A percentile compares a stretch with the other conserved stretches of the same genome.
Conservation (phyloP, 306 rosid genomes). For the Rosa chinensis region DNA sequence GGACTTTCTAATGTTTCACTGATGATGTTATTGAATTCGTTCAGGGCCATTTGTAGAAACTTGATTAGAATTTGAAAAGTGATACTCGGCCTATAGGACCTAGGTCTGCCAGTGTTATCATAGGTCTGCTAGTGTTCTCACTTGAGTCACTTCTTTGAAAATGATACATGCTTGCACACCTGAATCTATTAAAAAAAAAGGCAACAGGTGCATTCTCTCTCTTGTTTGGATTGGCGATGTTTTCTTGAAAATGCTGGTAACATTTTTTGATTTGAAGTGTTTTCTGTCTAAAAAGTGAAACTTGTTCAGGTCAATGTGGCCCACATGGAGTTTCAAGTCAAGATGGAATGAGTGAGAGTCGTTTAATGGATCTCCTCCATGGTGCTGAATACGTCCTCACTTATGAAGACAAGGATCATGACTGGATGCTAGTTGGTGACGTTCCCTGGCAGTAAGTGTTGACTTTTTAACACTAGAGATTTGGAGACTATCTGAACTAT, state of each 20-base stretch:
- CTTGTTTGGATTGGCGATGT: background rate
- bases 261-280: background rate
- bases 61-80: background rate
- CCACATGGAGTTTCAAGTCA: slow-evolving; percentile 56
- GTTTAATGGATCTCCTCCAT: slow-evolving; percentile 81
- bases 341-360: slow-evolving; percentile 70
- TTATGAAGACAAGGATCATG: slow-evolving; percentile 93
- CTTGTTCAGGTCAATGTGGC: slow-evolving; percentile 76
- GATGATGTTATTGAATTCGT: background rate
- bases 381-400: slow-evolving; percentile 97
- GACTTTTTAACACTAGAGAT: slow-evolving; percentile 1
- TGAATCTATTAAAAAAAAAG: background rate
- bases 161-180: slow-evolving; percentile 4
- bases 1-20: background rate
- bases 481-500: background rate
- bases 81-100: background rate
- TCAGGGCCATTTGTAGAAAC: background rate
- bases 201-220: background rate
- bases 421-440: slow-evolving; percentile 99
- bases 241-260: background rate
- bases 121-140: background rate
- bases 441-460: slow-evolving; percentile 93
- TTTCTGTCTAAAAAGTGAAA: background rate
- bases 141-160: background rate
- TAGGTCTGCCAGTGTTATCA: background rate